A percentile compares a stretch with the other conserved stretches of the same genome.
Evolutionary conservation across 2,329 filamentous ascomycete genomes (phyloP).

Genomic region (Neonectria punicea): DNA sequence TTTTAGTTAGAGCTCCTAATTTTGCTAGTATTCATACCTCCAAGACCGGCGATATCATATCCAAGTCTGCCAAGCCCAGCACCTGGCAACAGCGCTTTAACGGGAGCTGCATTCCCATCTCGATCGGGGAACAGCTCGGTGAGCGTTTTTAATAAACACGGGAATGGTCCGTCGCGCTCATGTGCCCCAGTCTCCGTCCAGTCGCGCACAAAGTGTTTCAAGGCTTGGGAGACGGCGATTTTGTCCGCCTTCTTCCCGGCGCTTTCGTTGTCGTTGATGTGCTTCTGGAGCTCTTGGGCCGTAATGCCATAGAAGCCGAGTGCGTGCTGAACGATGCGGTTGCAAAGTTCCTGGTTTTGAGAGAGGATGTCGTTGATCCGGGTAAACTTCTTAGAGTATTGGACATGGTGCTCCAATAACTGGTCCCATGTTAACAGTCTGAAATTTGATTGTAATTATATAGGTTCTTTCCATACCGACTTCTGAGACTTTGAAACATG

Average conservation of each 20-base stretch:
- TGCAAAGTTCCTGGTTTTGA: slow-evolving; percentile 58
- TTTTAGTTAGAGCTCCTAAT: background rate
- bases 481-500: slow-evolving; percentile 50
- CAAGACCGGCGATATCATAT: slow-evolving; percentile 59
- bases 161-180: slow-evolving; percentile 58
- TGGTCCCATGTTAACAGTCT: slow-evolving; percentile 29
- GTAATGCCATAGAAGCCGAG: slow-evolving; percentile 59
- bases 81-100: slow-evolving; percentile 62
- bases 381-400: slow-evolving; percentile 66
- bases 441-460: background rate
- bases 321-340: slow-evolving; percentile 56
- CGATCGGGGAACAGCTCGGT: slow-evolving; percentile 46
- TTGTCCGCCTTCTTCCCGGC: slow-evolving; percentile 55
- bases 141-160: slow-evolving; percentile 50
- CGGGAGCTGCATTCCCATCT: background rate
- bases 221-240: slow-evolving; percentile 60
- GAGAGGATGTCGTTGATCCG: slow-evolving; percentile 55
- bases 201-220: slow-evolving; percentile 68
- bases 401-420: slow-evolving; percentile 65
- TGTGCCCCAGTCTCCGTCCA: slow-evolving; percentile 61
- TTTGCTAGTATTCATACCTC: slow-evolving; percentile 40
- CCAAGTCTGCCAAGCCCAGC: slow-evolving; percentile 63
- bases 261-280: slow-evolving; percentile 51
- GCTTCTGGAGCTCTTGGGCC: slow-evolving; percentile 56
- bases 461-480: slow-evolving; percentile 27